Evolutionary conservation across 1,284 basidiomycete species (phyloP).

Genomic region (Ceratobasidium sp.): DNA sequence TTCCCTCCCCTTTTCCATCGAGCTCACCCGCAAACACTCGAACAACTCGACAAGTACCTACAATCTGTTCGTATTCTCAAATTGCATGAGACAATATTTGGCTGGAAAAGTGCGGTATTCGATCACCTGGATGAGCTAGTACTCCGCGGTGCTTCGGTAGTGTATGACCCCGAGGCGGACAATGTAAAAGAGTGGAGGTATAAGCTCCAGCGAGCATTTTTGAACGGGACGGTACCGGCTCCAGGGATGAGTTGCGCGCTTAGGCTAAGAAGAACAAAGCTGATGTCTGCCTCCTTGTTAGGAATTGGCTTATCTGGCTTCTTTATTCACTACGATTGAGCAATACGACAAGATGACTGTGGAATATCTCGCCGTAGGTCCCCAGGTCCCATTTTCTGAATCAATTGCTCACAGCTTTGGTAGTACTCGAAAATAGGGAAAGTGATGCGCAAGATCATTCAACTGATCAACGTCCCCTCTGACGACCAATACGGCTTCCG

Average conservation of each 20-base stretch:
- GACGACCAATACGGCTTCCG: constrained; percentile 90
- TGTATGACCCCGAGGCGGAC: constrained; percentile 74
- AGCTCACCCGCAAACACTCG: too few species aligned
- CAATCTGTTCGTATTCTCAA: too few species aligned
- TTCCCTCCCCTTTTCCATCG: too few species aligned
- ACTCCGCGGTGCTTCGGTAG: constrained; percentile 59
- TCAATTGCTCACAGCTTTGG: constrained; percentile 12
- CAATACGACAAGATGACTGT: constrained; percentile 84
- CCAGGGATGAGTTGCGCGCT: constrained; percentile 60
- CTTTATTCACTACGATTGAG: constrained; percentile 85
- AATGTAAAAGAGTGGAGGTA: constrained; percentile 90
- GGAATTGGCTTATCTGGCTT: constrained; percentile 83
- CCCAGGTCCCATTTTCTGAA: constrained; percentile 42
- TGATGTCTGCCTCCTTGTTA: constrained; percentile 50
- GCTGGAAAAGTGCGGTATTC: too few species aligned
- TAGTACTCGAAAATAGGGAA: constrained; percentile 97
- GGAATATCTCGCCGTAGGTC: constrained; percentile 78
- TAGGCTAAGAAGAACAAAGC: constrained; percentile 12
- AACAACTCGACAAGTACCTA: too few species aligned
- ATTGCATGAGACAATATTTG: too few species aligned
- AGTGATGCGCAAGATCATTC: constrained; percentile 94
- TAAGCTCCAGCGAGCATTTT: constrained; percentile 89
- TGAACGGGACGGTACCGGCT: constrained; percentile 68
- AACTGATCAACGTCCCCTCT: constrained; percentile 75
- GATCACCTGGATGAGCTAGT: too few species aligned